Evolutionary conservation across 345 rosid genomes (phyloP), one percentile per base, ranked within the genome.

Genomic region (Firmiana major): DNA sequence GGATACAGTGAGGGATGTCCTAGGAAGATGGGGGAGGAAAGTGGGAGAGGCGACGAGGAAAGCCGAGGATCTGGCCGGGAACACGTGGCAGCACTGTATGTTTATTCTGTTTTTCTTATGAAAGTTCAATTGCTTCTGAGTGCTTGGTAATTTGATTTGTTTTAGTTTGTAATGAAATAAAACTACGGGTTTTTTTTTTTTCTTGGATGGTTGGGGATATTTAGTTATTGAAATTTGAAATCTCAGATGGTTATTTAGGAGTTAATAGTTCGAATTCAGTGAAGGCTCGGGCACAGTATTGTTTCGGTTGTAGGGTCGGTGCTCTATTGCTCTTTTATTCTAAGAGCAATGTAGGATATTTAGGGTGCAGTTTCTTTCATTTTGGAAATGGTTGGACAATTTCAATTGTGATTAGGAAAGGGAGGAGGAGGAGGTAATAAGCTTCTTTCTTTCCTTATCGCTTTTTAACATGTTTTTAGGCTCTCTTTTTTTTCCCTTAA

Each of bases 11-110:
- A 88, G 77, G 84, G 91, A 83, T 71, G 91, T 80, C 55, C 79
- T 88, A 6, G 93, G 91, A 49, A 87, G 85, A 76, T 90, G 90
- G 90, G 89, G 90, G 59, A 88, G 75, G 81, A 87, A 64, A 81
- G 89, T 87, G 43, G 88, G 86, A 11, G 93, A 88, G 75, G 90
- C 90, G 6, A 84, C 90, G 8, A 87, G 81, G 86, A 88, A 82
- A 84, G 89, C 93, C 7, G 93, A 88, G 79, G 90, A 85, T 64
- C 88, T 89, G 49, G 90, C 89, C 64, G 90, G 90, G 43, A 87
- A 86, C 83, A 85, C 87, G 12, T 87, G 90, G 89, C 84, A 85
- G 57, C 86, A 83, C 67, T 71, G 86, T 85, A 72, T 55, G 54
- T 78, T 67, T 46, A n/a, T 7, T 48, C 28, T 34, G 5, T 63